These are phyloP conservation scores for Lithohypha guttulata DNA, from an alignment of 2,329 filamentous ascomycete species.

Conservation along the genomic window DNA sequence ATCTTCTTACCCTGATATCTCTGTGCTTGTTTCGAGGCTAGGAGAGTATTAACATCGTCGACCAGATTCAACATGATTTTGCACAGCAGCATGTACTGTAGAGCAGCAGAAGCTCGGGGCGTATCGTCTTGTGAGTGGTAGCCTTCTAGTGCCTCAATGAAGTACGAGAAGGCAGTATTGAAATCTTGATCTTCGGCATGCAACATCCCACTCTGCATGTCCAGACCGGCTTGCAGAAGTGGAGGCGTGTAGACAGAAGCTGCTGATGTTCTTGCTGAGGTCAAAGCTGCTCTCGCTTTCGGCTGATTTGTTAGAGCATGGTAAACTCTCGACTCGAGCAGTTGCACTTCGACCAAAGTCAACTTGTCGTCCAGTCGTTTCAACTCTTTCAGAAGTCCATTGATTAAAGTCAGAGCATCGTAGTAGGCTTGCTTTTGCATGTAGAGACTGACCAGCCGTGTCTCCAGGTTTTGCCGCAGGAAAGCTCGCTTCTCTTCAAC, in stretches of 20 bases:
- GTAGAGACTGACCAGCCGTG: constrained; percentile 81
- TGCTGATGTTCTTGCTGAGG: constrained; percentile 84
- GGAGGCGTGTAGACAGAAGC: constrained; percentile 96
- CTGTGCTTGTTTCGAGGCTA: constrained; percentile 91
- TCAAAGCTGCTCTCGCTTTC: constrained; percentile 89
- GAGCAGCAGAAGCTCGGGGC: constrained; percentile 80
- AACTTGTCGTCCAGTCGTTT: constrained; percentile 98
- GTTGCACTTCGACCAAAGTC: constrained; percentile 92
- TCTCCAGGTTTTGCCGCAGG: constrained; percentile 95
- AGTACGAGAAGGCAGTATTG: constrained; percentile 97
- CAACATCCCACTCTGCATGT: constrained; percentile 99
- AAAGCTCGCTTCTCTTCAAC: constrained; percentile 81
- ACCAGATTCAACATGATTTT: constrained; percentile 98
- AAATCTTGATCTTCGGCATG: constrained; percentile 98
- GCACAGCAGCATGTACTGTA: constrained; percentile 99
- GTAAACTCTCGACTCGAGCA: constrained; percentile 93
- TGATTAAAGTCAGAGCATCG: constrained; percentile 92
- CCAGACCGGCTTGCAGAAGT: constrained; percentile 84
- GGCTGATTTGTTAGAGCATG: constrained; percentile 93
- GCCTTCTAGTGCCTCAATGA: constrained; percentile 95
- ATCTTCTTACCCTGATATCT: constrained; percentile 93
- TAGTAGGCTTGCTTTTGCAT: constrained; percentile 98
- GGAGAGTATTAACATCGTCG: constrained; percentile 89
- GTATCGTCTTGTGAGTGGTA: constrained; percentile 89
- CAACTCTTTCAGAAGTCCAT: constrained; percentile 86